Base-by-base conservation (phyloP, 1,284 basidiomycete species). In the Schizophyllum amplum region DNA sequence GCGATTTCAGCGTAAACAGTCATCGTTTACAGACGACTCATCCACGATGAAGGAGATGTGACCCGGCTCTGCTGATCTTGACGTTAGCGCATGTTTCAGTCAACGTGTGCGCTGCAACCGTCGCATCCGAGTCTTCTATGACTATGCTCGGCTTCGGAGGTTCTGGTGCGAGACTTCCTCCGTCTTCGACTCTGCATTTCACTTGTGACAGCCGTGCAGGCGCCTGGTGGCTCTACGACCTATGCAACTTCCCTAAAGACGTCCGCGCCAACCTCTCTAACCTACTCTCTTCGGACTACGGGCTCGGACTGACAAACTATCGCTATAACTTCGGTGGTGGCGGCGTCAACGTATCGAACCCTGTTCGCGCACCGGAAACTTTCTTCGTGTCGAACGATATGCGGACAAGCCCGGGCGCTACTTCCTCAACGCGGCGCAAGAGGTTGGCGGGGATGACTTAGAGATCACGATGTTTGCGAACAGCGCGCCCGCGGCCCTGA, bases 261-360 rank as follows among this genome's bases (percentile, higher is more conserved):
- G 61, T 62, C 23, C 64, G 65, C 26, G 62, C 66, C 52, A 65
- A 69, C 46, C 59, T 69, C 22, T 65, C 69, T 4, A 59, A 67
- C n/a, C 57, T 70, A 4, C 62, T 71, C 22, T 69, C 70, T 51
- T 63, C 62, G 24, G 55, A 62, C 42, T 52, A 58, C 47, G 67
- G 64, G n/a, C 61, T 67, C 24, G 68, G 67, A 20, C 54, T 71
- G 17, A 66, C 70, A 0, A 64, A 63, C 27, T 71, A 68, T 55
- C 65, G 70, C 11, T 71, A 65, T 58, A 71, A 71, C 56, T 60
- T 71, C 24, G 70, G 70, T n/a, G 67, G 62, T 23, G 70, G 69
- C 7, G 69, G 70, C 11, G 64, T 67, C 26, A 62, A 62, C 13
- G 66, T 70, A 15, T 64, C 54, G 5, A 69, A 64, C 25, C 61